Base-by-base conservation (phyloP, 2,329 filamentous ascomycete species). In the Colletotrichum viniferum region DNA sequence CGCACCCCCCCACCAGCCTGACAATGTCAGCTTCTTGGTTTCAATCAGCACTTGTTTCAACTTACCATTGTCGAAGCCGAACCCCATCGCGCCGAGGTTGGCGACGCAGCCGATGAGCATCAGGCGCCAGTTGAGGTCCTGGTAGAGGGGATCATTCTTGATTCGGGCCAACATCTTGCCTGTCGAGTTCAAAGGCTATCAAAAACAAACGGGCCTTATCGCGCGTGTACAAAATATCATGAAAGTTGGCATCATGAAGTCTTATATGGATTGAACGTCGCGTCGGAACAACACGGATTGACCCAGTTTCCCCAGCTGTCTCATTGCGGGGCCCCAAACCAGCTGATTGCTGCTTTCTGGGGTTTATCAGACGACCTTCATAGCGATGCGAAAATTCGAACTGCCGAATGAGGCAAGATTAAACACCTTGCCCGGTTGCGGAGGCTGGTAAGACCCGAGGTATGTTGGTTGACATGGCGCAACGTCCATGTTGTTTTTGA, bases 61-160 rank as follows among this genome's bases (percentile, higher is more conserved):
- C 0, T 52, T 28, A 58, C 55, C 65, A 21, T 68, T 68, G 21
- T 68, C 65, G n/a, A 68, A 68, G 28, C 65, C 65, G 67, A 64
- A 63, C 0, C 60, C 60, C 26, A 71, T 36, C 5, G 68, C 60
- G n/a, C 38, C 68, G 2, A 63, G 60, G 14, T 63, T 56, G 60
- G 69, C 60, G 4, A 65, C 60, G 32, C 60, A 38, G 30, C 60
- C 68, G 26, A 71, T 71, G 12, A 63, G 58, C 24, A 52, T 21
- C 28, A 71, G 60, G 34, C 68, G 68, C 58, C 68, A 71, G 26
- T 71, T 71, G 43, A 63, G 68, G 58, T 71, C 68, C 16, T 63
- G 68, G 28, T 71, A 64, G 12, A 71, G 56, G 1, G 68, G 68
- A 26, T 71, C 68, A 52, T 71, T 36, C 30, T 71, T 64, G 9